phyloP scores from a whole-genome alignment of 495 filamentous ascomycete species.

The Neurospora terricola region DNA sequence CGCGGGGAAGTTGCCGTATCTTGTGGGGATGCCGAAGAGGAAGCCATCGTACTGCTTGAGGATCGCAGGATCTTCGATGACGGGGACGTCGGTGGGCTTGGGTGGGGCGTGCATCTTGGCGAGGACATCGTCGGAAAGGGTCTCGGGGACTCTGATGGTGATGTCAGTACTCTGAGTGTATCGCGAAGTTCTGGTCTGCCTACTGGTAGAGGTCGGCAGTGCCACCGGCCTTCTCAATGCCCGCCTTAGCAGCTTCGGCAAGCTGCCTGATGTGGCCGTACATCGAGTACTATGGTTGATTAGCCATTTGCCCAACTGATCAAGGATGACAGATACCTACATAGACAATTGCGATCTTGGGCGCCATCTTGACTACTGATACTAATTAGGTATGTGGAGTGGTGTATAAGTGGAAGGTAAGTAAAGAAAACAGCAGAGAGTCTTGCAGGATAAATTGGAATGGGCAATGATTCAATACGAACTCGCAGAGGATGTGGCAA shows the following conservation, averaged over 20 bases:
- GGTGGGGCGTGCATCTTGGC: slow-evolving; percentile 74
- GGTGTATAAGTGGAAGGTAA: background rate
- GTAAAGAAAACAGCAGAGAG: background rate
- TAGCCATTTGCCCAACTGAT: slow-evolving; percentile 7
- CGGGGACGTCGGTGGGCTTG: slow-evolving; percentile 57
- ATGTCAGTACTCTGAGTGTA: background rate
- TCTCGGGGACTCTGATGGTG: slow-evolving; percentile 62
- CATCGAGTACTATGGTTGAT: slow-evolving; percentile 67
- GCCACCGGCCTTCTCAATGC: slow-evolving; percentile 83
- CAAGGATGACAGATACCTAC: slow-evolving; percentile 40
- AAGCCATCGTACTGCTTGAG: slow-evolving; percentile 82
- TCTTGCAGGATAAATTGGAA: background rate
- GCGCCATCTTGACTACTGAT: slow-evolving; percentile 60
- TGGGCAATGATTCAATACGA: background rate
- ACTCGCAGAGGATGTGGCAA: background rate
- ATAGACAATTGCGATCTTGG: slow-evolving; percentile 84
- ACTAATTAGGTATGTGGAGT: slow-evolving; percentile 7
- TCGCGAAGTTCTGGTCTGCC: slow-evolving; percentile 9
- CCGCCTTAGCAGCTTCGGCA: slow-evolving; percentile 82
- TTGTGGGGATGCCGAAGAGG: slow-evolving; percentile 93
- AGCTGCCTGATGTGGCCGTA: slow-evolving; percentile 85
- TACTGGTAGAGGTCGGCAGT: slow-evolving; percentile 72
- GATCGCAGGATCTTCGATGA: slow-evolving; percentile 48
- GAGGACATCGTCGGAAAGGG: slow-evolving; percentile 73
- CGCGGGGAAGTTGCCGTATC: slow-evolving; percentile 95